Base-by-base conservation (phyloP, 2,329 filamentous ascomycete genomes). In the Sarocladium kiliense region DNA sequence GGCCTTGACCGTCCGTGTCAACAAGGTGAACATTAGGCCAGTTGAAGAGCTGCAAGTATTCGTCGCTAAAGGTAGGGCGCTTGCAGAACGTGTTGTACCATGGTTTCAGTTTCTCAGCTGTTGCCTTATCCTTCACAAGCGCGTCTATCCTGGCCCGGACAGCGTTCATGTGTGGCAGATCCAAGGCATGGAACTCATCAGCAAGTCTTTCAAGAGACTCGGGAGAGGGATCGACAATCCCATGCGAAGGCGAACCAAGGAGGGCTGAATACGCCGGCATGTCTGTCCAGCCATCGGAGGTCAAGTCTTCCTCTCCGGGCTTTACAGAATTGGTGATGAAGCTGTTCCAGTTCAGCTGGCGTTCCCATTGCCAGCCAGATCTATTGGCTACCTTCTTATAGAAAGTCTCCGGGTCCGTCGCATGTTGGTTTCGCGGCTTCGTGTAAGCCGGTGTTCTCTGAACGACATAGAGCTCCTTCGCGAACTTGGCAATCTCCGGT, bases 51-150 rank as follows among this genome's bases (percentile, higher is more conserved):
- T 72, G 62, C 0, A 87, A 74, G 61, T 84, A 86, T 4, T 77
- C 73, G 61, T 86, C 80, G 65, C 81, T 80, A 66, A 86, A 86
- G 42, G 72, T 77, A 0, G 84, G 82, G 0, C 84, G 76, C 65
- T 88, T 87, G 71, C 84, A 87, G 76, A 78, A 85, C 0, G 68
- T 66, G 0, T 78, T 75, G 62, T 86, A 87, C 79, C 80, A 85
- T 0, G 81, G 71, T 62, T 82, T 81, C 5, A 86, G 71, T 2
- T 66, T 72, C 27, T 74, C 72, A 0, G 83, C 82, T 0, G 76
- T 80, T 1, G 64, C 66, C 12, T 66, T 65, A 59, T 86, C 75
- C 37, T 76, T 65, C n/a, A 87, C 81, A n/a, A 78, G 65, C 0
- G 69, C 61, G 18, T 77, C 74, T 3, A 76, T 70, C 2, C 78